These are phyloP conservation scores for Pittosporum tobira DNA, from an alignment of 129 eudicot species.

Conservation along the genomic window DNA sequence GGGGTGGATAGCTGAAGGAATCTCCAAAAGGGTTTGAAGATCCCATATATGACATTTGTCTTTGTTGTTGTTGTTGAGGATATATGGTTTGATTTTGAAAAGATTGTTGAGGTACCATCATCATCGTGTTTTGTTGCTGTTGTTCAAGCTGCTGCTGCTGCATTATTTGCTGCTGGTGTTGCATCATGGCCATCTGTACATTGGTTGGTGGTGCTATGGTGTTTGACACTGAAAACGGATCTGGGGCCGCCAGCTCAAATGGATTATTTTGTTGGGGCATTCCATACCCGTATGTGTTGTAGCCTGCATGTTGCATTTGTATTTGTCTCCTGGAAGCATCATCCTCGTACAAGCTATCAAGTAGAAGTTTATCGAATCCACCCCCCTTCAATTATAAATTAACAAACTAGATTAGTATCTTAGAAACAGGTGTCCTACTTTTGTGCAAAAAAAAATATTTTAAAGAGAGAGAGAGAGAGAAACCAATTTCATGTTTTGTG, in stretches of 20 bases:
- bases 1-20: constrained; percentile 38
- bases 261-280: constrained; percentile 30
- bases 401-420: constrained; percentile 49
- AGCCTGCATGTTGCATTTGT: constrained; percentile 61
- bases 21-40: constrained; percentile 63
- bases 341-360: constrained; percentile 79
- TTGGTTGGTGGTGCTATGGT: constrained; percentile 43
- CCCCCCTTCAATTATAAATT: constrained; percentile 72
- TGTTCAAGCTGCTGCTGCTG: constrained; percentile 30
- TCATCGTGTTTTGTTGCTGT: constrained; percentile 32
- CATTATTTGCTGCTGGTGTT: constrained; percentile 43
- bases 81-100: no score
- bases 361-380: constrained; percentile 73
- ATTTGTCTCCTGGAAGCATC: constrained; percentile 51
- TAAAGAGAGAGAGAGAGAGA: no score
- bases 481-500: no score
- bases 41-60: constrained; percentile 19
- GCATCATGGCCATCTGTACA: constrained; percentile 67
- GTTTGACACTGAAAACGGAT: constrained; percentile 62
- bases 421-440: no score
- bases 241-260: constrained; percentile 32
- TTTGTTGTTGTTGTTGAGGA: constrained; percentile 39
- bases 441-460: no score
- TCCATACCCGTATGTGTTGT: constrained; percentile 36
- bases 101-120: constrained; percentile 43